A percentile compares a stretch with the other conserved stretches of the same genome.
Evolutionary conservation across 2,329 filamentous ascomycete genomes (phyloP).

Genomic region (Phyllosticta paracitricarpa): DNA sequence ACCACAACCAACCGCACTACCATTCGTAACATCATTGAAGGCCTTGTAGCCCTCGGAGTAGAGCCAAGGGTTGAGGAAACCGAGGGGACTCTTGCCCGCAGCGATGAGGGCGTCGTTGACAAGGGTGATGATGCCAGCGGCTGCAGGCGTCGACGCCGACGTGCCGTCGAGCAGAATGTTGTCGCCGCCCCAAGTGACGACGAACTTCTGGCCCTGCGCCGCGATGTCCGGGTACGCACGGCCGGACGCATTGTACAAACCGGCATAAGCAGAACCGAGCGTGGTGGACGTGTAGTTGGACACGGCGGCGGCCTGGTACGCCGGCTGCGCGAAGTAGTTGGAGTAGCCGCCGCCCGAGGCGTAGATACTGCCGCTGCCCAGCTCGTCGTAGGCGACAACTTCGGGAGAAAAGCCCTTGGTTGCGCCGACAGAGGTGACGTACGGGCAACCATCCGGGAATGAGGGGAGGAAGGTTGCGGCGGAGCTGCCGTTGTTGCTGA

Average conservation of each 20-base stretch:
- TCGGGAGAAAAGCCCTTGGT: slow-evolving; percentile 47
- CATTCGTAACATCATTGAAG: slow-evolving; percentile 39
- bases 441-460: slow-evolving; percentile 60
- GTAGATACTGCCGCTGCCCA: slow-evolving; percentile 38
- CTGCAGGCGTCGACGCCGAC: slow-evolving; percentile 47
- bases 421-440: slow-evolving; percentile 57
- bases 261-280: slow-evolving; percentile 25
- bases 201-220: slow-evolving; percentile 45
- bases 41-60: slow-evolving; percentile 40
- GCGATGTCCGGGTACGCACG: slow-evolving; percentile 55
- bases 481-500: slow-evolving; percentile 49
- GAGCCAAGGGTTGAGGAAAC: slow-evolving; percentile 53
- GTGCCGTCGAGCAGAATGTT: slow-evolving; percentile 39
- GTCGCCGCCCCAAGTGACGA: slow-evolving; percentile 32
- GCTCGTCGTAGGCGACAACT: slow-evolving; percentile 33
- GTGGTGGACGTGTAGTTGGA: slow-evolving; percentile 34
- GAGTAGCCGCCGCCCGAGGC: slow-evolving; percentile 43
- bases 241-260: slow-evolving; percentile 44
- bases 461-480: slow-evolving; percentile 47
- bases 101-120: slow-evolving; percentile 52
- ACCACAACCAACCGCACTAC: slow-evolving; percentile 29
- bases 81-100: slow-evolving; percentile 39
- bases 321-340: slow-evolving; percentile 37
- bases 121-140: slow-evolving; percentile 49
- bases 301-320: slow-evolving; percentile 39